Percentiles rank a stretch among this genome's conserved stretches.
Evolutionary conservation across 2,329 filamentous ascomycete species (phyloP).

Genomic region (Lasiodiplodia sp.): DNA sequence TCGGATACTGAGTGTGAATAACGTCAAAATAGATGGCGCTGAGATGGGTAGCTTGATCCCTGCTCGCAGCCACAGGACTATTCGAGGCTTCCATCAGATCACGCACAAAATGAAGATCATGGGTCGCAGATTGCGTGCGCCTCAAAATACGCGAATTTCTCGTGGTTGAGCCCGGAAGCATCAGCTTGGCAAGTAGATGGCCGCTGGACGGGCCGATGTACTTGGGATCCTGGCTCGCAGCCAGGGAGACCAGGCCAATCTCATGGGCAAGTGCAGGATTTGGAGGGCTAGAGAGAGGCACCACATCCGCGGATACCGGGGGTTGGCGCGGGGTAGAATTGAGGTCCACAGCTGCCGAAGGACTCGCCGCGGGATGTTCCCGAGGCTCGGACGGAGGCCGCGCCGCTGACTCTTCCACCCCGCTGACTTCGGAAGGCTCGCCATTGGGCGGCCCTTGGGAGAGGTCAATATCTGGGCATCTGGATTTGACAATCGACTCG

Average conservation of each 20-base stretch:
- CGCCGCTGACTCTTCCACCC: neutral
- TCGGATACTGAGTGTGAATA: slow-evolving; percentile 59
- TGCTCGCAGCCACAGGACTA: slow-evolving; percentile 36
- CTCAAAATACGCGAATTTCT: slow-evolving; percentile 17
- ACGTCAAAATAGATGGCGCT: slow-evolving; percentile 58
- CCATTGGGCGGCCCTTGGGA: neutral
- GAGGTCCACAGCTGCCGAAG: neutral
- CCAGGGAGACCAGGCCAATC: slow-evolving; percentile 62
- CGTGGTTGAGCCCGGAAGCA: slow-evolving; percentile 52
- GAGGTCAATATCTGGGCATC: slow-evolving; percentile 32
- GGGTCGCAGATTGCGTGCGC: slow-evolving; percentile 2
- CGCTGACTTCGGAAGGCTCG: neutral
- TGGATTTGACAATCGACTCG: slow-evolving; percentile 33
- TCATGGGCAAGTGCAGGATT: slow-evolving; percentile 53
- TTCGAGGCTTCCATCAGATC: slow-evolving; percentile 10
- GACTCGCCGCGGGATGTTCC: neutral
- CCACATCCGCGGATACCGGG: neutral
- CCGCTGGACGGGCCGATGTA: slow-evolving; percentile 66
- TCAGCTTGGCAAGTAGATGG: slow-evolving; percentile 60
- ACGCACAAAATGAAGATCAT: neutral
- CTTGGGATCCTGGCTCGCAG: slow-evolving; percentile 55
- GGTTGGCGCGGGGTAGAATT: neutral
- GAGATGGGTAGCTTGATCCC: slow-evolving; percentile 52
- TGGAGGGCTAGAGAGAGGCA: neutral
- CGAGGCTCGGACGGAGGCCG: neutral